Percentiles rank a stretch among this genome's conserved stretches.
Conservation (phyloP, 2,329 filamentous ascomycete species). For the Arthrinium phaeospermum region DNA sequence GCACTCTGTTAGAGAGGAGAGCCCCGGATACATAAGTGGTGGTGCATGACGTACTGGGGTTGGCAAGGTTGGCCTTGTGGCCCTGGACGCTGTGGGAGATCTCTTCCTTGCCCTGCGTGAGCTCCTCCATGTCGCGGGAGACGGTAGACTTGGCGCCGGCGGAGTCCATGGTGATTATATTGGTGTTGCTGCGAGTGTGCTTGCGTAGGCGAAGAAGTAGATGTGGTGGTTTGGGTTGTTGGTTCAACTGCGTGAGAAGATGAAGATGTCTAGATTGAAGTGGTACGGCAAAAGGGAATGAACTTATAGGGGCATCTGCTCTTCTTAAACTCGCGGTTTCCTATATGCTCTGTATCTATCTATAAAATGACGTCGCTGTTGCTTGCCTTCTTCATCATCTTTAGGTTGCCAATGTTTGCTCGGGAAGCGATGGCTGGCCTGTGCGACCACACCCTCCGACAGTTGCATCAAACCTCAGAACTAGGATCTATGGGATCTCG, state of each 20-base stretch:
- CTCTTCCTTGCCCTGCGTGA: conserved; percentile 38
- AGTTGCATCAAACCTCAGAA: background rate
- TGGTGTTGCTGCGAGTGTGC: background rate
- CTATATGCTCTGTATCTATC: background rate
- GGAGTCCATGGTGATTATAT: conserved; percentile 38
- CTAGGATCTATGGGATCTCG: conserved; percentile 10
- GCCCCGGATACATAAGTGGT: background rate
- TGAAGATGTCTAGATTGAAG: background rate
- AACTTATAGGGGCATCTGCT: background rate
- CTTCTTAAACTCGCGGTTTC: background rate
- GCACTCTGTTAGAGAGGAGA: background rate
- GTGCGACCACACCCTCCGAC: background rate
- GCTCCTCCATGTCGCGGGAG: conserved; percentile 49
- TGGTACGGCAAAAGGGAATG: background rate
- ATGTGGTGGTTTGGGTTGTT: background rate
- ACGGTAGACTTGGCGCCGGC: conserved; percentile 46
- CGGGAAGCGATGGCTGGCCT: background rate
- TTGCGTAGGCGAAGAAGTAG: background rate
- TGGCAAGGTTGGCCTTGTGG: conserved; percentile 54
- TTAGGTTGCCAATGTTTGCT: background rate
- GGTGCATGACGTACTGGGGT: conserved; percentile 45
- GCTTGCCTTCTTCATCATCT: background rate
- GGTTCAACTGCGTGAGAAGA: background rate
- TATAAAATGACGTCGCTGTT: conserved; percentile 2
- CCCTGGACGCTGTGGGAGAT: conserved; percentile 39